phyloP scores from a whole-genome alignment of 257 asterid genomes.

The Rehmannia glutinosa region DNA sequence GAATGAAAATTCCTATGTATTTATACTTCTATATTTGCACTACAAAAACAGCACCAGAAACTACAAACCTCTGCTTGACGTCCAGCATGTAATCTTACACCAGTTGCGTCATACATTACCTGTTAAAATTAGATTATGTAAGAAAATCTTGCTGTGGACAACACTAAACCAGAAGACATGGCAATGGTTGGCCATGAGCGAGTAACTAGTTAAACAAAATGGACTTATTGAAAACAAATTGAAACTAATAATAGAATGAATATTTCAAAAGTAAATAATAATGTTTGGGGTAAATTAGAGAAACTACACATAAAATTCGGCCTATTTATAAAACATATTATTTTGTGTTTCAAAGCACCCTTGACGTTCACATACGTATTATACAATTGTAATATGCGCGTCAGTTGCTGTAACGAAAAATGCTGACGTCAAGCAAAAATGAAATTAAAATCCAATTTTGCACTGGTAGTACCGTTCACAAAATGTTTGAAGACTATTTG shows the following conservation, averaged over 20 bases:
- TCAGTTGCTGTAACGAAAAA: too few relatives aligned
- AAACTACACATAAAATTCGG: too few relatives aligned
- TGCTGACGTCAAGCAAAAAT: too few relatives aligned
- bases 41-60: neutral
- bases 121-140: constrained; percentile 25
- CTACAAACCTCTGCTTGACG: constrained; percentile 88
- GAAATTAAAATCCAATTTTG: too few relatives aligned
- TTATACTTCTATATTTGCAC: constrained; percentile 1
- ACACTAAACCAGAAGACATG: neutral
- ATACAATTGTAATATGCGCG: too few relatives aligned
- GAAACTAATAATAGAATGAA: neutral
- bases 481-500: too few relatives aligned
- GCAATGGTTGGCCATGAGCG: too few relatives aligned
- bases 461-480: too few relatives aligned
- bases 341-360: neutral
- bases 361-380: neutral
- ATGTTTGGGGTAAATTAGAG: neutral
- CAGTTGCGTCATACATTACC: constrained; percentile 96
- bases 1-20: neutral
- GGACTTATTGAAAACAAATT: too few relatives aligned
- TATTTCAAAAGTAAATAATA: neutral
- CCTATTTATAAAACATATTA: too few relatives aligned
- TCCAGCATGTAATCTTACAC: constrained; percentile 92
- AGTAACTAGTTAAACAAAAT: too few relatives aligned
- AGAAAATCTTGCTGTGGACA: neutral